A percentile compares a stretch with the other conserved stretches of the same genome.
phyloP scores from a whole-genome alignment of 352 stramenopile genomes.

The Pelagophyceae sp. region DNA sequence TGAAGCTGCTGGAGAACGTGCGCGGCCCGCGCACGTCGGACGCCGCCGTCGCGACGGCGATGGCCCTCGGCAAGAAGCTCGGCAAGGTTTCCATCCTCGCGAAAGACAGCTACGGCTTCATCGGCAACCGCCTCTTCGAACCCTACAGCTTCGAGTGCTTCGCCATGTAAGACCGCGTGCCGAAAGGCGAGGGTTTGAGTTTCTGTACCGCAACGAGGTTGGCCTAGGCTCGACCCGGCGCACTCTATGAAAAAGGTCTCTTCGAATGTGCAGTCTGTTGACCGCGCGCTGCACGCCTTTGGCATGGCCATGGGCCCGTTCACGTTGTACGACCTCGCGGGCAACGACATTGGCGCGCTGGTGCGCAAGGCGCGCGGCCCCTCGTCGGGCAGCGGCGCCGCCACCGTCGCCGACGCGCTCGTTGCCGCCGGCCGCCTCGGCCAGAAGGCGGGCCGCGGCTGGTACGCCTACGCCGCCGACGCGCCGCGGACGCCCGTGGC shows the following conservation, averaged over 20 bases:
- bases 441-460: conserved; percentile 54
- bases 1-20: conserved; percentile 72
- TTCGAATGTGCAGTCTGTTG: conserved; percentile 23
- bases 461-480: conserved; percentile 48
- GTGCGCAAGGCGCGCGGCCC: conserved; percentile 38
- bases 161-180: background rate
- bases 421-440: conserved; percentile 51
- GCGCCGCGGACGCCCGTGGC: conserved; percentile 47
- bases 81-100: conserved; percentile 69
- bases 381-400: conserved; percentile 36
- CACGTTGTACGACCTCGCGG: conserved; percentile 63
- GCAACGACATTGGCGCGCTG: conserved; percentile 64
- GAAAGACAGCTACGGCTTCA: conserved; percentile 74
- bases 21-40: conserved; percentile 45
- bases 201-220: background rate
- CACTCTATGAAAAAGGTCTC: background rate
- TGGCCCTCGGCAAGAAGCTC: conserved; percentile 55
- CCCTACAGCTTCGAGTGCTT: conserved; percentile 54
- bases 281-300: conserved; percentile 33
- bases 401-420: conserved; percentile 50
- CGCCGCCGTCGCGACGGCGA: conserved; percentile 50
- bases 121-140: conserved; percentile 70
- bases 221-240: background rate
- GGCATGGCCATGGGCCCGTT: conserved; percentile 54
- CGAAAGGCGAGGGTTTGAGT: background rate